Evolutionary conservation across 495 filamentous ascomycete species (phyloP), one percentile per base, ranked within the genome.

Genomic region (Zalerion maritima): DNA sequence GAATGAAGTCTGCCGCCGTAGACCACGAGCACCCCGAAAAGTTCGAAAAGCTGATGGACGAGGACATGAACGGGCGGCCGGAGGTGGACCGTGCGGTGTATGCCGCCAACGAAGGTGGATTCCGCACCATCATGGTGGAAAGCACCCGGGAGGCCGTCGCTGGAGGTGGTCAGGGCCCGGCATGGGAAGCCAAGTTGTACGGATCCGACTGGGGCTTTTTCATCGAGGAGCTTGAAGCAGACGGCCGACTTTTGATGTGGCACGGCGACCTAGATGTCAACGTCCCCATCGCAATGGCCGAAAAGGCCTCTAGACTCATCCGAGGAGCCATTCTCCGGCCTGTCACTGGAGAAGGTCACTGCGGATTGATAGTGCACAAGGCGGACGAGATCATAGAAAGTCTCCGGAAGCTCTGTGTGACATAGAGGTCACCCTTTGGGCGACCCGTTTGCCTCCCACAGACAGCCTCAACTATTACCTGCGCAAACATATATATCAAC

Each of bases 181-280:
- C 16, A 3, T 40, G 37, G 31, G 37, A 40, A n/a, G 37, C 31
- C 7, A 26, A 15, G 2, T 13, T 38, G 17, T 38, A 32, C 12
- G 29, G 19, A 15, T 24, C 24, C 16, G 35, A 28, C 8, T 40
- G 37, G 37, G 37, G 32, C 14, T 40, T 40, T 29, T 16, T 16
- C 11, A 28, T 40, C 1, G 32, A 40, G 2, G 32, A 40, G 4
- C 7, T 40, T 3, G 17, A 18, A 4, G 31, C 35, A 14, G 23
- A 22, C 4, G 37, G 32, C 1, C 21, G 21, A 25, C 3, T 38
- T 13, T 18, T 38, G 3, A 2, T 30, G 1, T 42, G 40, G 35
- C 35, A 42, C 13, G 35, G 40, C 5, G 23, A 16, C 4, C 9
- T 35, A 18, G 40, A 42, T 14, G 31, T 24, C 10, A 42, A 42